phyloP scores from a whole-genome alignment of 805 yeast species.

The Saccharomycopsis olivae region DNA sequence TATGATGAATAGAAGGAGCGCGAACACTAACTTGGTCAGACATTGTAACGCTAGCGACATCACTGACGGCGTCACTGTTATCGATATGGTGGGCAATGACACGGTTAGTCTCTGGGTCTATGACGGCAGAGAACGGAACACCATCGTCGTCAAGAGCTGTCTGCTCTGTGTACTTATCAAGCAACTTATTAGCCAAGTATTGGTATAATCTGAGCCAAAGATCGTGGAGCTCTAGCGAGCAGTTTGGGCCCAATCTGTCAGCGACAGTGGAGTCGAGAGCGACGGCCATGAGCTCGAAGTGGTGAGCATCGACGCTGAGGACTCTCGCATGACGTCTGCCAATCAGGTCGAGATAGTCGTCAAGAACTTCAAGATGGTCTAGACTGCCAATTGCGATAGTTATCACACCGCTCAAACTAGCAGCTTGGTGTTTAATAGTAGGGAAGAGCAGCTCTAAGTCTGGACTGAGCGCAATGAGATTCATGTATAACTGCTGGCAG shows the following conservation, averaged over 20 bases:
- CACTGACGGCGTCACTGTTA: too few relatives aligned
- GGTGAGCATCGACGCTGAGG: slow-evolving; percentile 44
- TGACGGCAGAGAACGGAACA: too few relatives aligned
- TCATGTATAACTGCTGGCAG: slow-evolving; percentile 48
- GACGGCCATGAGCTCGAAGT: slow-evolving; percentile 51
- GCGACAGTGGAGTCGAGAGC: slow-evolving; percentile 48
- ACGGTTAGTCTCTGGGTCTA: too few relatives aligned
- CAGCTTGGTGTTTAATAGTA: slow-evolving; percentile 49
- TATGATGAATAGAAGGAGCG: too few relatives aligned
- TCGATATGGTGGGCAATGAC: too few relatives aligned
- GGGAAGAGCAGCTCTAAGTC: slow-evolving; percentile 43
- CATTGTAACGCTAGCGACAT: too few relatives aligned
- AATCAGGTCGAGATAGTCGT: slow-evolving; percentile 39
- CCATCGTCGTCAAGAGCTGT: too few relatives aligned
- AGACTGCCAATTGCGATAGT: slow-evolving; percentile 43
- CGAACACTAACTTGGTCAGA: too few relatives aligned
- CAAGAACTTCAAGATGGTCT: slow-evolving; percentile 38
- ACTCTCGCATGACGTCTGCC: slow-evolving; percentile 50
- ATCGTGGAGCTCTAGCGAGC: slow-evolving; percentile 19
- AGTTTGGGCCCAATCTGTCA: slow-evolving; percentile 33
- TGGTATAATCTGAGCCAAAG: slow-evolving; percentile 25
- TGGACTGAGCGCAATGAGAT: slow-evolving; percentile 37
- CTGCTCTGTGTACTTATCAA: slow-evolving; percentile 11
- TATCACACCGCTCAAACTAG: slow-evolving; percentile 51
- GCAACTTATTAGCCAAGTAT: slow-evolving; percentile 22